Base-by-base conservation (phyloP, 202 grass and related monocot genomes). In the Carex sylvatica region DNA sequence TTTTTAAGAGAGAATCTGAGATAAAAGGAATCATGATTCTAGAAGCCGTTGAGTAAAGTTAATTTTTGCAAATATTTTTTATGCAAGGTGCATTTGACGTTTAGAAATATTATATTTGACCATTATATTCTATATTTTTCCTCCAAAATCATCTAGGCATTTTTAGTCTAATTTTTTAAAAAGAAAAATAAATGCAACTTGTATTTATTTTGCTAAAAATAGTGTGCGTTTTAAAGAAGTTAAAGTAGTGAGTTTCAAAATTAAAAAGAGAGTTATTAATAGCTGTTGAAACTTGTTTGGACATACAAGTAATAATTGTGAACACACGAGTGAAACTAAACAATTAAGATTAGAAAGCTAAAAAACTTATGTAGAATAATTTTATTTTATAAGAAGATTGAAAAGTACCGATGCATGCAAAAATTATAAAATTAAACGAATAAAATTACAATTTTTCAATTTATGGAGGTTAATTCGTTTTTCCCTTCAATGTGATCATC, bases 21-120 rank as follows among this genome's bases (percentile, higher is more conserved):
- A 72, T 72, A 4, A 42, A 71, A 72, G 38, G 69, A 72, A 72
- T 72, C 69, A 72, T 24, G 10, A 47, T 10, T 22, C n/a, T 49
- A 49, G 68, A 71, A 71, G 38, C 68, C 42, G 42, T 72, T 72
- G 69, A 72, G 47, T 20, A 72, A 72, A 19, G 19, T 6, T 72
- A 46, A 15, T 22, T 47, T 22, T 19, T 70, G 67, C 67, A 70
- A 44, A 70, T 47, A 46, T 2, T 5, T 9, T 23, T 23, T 1
- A 47, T 23, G n/a, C 68, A 23, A 72, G 68, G 47, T 72, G 69
- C 23, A 14, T 24, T 23, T 72, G 23, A 68, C 4, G 4, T 38
- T 2, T 44, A 44, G 2, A 13, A 70, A 44, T 70, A 70, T 70
- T 70, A 70, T 70, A 70, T 40, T 22, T 35, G 0, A 44, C 33